A percentile compares a stretch with the other conserved stretches of the same genome.
Evolutionary conservation across 768 basidiomycete species (phyloP).

Genomic region (Dacryopinax primogenitus): DNA sequence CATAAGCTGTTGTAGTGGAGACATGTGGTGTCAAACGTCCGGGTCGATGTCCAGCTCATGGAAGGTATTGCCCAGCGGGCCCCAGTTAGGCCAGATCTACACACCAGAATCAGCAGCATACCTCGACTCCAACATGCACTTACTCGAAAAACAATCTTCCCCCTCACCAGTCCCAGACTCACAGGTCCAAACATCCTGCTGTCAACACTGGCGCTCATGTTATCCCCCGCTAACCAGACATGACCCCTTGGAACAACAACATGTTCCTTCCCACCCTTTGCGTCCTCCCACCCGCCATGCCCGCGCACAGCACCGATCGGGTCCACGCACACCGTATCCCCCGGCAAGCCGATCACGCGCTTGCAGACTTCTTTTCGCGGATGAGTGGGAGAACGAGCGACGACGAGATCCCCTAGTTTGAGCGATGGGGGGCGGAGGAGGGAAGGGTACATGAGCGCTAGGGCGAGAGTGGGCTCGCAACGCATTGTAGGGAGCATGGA

Average conservation of each 20-base stretch:
- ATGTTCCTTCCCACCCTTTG: conserved; percentile 45
- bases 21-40: no score
- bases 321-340: conserved; percentile 80
- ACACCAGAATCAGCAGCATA: not conserved
- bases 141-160: conserved; percentile 35
- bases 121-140: not conserved
- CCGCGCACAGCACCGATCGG: conserved; percentile 31
- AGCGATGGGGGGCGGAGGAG: conserved; percentile 24
- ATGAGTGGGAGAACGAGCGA: conserved; percentile 54
- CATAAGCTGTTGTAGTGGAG: no score
- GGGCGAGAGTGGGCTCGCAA: conserved; percentile 23
- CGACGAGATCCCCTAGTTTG: conserved; percentile 63
- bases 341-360: conserved; percentile 77
- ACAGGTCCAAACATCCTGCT: conserved; percentile 90
- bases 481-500: conserved; percentile 31
- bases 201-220: conserved; percentile 67
- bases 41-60: not conserved
- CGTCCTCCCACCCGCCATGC: conserved; percentile 32
- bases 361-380: conserved; percentile 67
- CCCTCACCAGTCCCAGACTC: conserved; percentile 62
- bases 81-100: not conserved
- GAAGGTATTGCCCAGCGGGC: not conserved
- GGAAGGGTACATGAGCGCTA: conserved; percentile 16
- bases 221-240: conserved; percentile 87
- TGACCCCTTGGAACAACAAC: conserved; percentile 72